Evolutionary conservation across 208 protist genomes (phyloP), one percentile per base, ranked within the genome.

Genomic region (Phytomonas francai): DNA sequence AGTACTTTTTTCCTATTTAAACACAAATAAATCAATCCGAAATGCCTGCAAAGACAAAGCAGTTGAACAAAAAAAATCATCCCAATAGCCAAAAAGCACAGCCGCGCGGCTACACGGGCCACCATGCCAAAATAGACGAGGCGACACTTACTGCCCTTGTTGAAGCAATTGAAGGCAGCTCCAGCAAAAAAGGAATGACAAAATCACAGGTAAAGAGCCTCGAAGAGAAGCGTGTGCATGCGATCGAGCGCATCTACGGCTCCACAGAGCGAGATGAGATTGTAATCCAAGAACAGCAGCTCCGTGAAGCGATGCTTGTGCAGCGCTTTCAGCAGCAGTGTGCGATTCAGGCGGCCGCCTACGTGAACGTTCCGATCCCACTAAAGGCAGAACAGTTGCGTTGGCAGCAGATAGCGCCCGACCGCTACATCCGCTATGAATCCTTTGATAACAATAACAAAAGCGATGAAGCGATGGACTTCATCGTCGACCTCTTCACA

Each of bases 401-500:
- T 31, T 93, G 88, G 88, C 77, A 88, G 70, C 75, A 88, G 77
- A 78, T 86, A 14, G 80, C 83, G 25, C 80, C 79, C 16, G 79
- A 79, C 57, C 85, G 83, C 69, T 91, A 88, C 68, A 79, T 94
- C 51, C 85, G 86, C 28, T 94, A 92, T 51, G 82, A 94, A 69
- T 84, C 89, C 70, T 94, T 92, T 70, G n/a, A n/a, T n/a, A n/a
- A n/a, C n/a, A n/a, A n/a, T n/a, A n/a, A n/a, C n/a, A n/a, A n/a
- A n/a, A 72, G 78, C 62, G 78, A 92, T 32, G 75, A 81, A 33
- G 82, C 97, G 63, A 87, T 98, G 79, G 68, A 86, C 63, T 86
- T 80, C 33, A 97, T 99, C 39, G 97, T 98, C 42, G 64, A 79
- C 12, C 74, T 99, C 16, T 98, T 99, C 65, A 91, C 88, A 34